These are phyloP conservation scores for Cyberlindnera euphorbiae DNA, from an alignment of 805 yeast genomes.

Conservation along the genomic window DNA sequence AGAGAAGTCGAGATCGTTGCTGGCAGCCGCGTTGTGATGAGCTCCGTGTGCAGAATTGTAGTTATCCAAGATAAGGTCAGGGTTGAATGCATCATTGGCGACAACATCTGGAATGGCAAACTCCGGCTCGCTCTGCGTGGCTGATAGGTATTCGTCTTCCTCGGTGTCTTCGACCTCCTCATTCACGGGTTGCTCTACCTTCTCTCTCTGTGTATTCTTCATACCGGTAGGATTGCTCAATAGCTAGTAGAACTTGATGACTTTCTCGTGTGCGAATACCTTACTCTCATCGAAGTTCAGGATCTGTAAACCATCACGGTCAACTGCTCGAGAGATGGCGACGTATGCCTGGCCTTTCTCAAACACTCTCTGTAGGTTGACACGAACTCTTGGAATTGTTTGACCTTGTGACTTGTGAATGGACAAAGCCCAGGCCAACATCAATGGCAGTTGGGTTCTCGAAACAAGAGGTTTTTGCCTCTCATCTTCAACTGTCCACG, in stretches of 20 bases:
- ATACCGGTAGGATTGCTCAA: slow-evolving; percentile 23
- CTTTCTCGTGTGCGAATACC: slow-evolving; percentile 68
- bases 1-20: too few relatives aligned
- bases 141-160: background rate
- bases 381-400: slow-evolving; percentile 69
- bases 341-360: slow-evolving; percentile 96
- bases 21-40: background rate
- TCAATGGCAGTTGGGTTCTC: slow-evolving; percentile 77
- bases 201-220: slow-evolving; percentile 13
- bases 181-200: background rate
- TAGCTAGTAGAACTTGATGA: slow-evolving; percentile 55
- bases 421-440: slow-evolving; percentile 94
- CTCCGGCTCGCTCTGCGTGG: background rate
- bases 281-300: slow-evolving; percentile 59
- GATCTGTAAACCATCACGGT: slow-evolving; percentile 79
- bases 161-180: background rate
- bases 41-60: too few relatives aligned
- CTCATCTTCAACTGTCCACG: slow-evolving; percentile 77
- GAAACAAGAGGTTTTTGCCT: slow-evolving; percentile 61
- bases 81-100: slow-evolving; percentile 12
- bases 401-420: slow-evolving; percentile 97
- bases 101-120: too few relatives aligned
- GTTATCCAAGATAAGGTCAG: too few relatives aligned
- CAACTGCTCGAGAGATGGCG: slow-evolving; percentile 86
- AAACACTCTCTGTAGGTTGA: slow-evolving; percentile 70